A percentile compares a stretch with the other conserved stretches of the same genome.
phyloP scores from a whole-genome alignment of 176 grass and related monocot genomes.

The Oryza meyeriana region DNA sequence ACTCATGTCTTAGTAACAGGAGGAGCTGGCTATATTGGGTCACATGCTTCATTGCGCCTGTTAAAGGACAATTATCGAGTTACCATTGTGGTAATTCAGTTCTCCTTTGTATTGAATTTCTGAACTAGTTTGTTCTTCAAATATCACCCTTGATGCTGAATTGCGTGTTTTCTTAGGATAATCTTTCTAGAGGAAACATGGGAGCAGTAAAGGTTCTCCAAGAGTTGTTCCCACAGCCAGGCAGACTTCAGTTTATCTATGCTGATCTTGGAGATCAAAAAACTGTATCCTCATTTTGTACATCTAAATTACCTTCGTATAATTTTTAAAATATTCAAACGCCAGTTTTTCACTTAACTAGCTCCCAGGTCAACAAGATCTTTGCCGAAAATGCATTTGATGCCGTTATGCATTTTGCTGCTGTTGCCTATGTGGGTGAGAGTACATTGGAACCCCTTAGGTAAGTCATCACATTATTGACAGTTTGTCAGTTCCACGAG shows the following conservation, averaged over 20 bases:
- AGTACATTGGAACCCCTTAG: conserved; percentile 73
- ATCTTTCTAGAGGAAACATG: conserved; percentile 81
- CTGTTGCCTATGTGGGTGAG: conserved; percentile 86
- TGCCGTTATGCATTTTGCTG: conserved; percentile 83
- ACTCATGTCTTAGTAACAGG: conserved; percentile 77
- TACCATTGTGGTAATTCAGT: conserved; percentile 75
- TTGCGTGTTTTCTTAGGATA: conserved; percentile 51
- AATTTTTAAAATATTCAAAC: not conserved
- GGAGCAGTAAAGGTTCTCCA: conserved; percentile 71
- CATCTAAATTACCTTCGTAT: conserved; percentile 21
- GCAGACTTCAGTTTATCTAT: conserved; percentile 75
- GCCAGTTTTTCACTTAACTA: conserved; percentile 42
- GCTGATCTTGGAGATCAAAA: conserved; percentile 74
- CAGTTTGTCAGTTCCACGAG: conserved; percentile 1
- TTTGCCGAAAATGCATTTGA: conserved; percentile 82
- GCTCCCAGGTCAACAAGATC: conserved; percentile 60
- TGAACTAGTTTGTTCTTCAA: conserved; percentile 15
- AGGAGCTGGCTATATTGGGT: conserved; percentile 91
- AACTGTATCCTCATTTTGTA: conserved; percentile 59
- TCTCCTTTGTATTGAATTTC: conserved; percentile 19
- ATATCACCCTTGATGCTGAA: conserved; percentile 5
- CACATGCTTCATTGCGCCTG: conserved; percentile 66
- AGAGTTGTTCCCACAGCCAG: conserved; percentile 64
- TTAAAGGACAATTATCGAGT: conserved; percentile 75
- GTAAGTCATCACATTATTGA: conserved; percentile 26